Evolutionary conservation across 495 filamentous ascomycete species (phyloP).

Genomic region (Daldinia bambusicola): DNA sequence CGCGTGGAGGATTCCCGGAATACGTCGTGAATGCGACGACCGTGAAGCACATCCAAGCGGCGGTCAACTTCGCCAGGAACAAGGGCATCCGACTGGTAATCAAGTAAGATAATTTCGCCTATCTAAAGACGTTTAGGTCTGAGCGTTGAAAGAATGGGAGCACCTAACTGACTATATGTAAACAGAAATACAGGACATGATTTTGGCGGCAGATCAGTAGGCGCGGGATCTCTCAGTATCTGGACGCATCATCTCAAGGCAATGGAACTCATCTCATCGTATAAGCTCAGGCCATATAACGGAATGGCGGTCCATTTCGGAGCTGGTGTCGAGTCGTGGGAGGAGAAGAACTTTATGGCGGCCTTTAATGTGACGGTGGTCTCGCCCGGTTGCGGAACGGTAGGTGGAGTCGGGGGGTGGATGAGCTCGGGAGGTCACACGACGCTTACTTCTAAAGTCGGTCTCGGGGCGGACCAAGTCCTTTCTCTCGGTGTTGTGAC

Average conservation of each 20-base stretch:
- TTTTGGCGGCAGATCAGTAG: slow-evolving; percentile 63
- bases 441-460: slow-evolving; percentile 60
- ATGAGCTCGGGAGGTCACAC: slow-evolving; percentile 63
- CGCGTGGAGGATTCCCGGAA: slow-evolving; percentile 65
- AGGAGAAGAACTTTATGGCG: slow-evolving; percentile 50
- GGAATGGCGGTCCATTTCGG: slow-evolving; percentile 57
- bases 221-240: slow-evolving; percentile 64
- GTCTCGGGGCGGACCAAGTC: slow-evolving; percentile 65
- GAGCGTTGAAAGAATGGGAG: neutral
- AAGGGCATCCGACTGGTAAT: slow-evolving; percentile 66
- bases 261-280: slow-evolving; percentile 53
- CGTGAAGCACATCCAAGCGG: slow-evolving; percentile 63
- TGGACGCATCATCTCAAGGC: slow-evolving; percentile 68
- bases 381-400: slow-evolving; percentile 53
- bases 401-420: slow-evolving; percentile 51
- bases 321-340: slow-evolving; percentile 56
- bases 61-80: slow-evolving; percentile 70
- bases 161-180: slow-evolving; percentile 2
- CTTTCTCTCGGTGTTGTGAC: slow-evolving; percentile 65
- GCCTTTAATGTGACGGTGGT: slow-evolving; percentile 52
- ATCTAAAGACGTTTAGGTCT: neutral
- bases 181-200: slow-evolving; percentile 75
- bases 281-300: slow-evolving; percentile 51
- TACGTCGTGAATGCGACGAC: slow-evolving; percentile 67
- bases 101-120: slow-evolving; percentile 54